phyloP scores from a whole-genome alignment of 2,329 filamentous ascomycete genomes.

The Calonectria montana region DNA sequence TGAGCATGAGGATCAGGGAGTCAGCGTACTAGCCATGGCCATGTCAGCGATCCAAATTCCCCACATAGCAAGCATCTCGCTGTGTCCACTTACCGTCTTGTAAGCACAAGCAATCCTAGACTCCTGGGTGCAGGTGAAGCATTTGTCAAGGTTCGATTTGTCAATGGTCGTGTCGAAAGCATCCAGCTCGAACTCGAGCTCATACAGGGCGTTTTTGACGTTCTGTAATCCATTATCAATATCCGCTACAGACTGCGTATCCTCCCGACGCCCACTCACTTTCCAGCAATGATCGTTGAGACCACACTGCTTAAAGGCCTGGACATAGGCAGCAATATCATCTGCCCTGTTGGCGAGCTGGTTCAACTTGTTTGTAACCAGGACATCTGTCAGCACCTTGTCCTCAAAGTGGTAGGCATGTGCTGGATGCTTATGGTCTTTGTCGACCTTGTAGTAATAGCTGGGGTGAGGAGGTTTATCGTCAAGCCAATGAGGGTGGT shows the following conservation, averaged over 20 bases:
- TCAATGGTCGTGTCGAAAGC: constrained; percentile 43
- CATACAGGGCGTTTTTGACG: constrained; percentile 37
- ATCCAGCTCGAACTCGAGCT: constrained; percentile 43
- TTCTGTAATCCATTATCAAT: constrained; percentile 32
- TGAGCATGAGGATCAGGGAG: constrained; percentile 41
- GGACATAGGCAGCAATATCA: constrained; percentile 33
- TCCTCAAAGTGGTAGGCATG: constrained; percentile 9
- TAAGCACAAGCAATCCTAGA: constrained; percentile 42
- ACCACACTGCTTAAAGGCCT: constrained; percentile 29
- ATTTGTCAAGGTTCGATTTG: constrained; percentile 39
- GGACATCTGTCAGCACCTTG: constrained; percentile 33
- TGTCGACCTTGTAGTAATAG: constrained; percentile 21
- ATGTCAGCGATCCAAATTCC: background rate
- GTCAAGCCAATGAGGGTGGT: constrained; percentile 20
- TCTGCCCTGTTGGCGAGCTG: constrained; percentile 38
- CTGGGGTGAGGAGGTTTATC: constrained; percentile 25
- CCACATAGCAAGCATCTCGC: background rate
- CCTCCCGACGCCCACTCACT: constrained; percentile 2
- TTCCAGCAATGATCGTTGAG: constrained; percentile 41
- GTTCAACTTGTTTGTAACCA: constrained; percentile 39
- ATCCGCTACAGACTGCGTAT: background rate
- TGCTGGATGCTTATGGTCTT: background rate
- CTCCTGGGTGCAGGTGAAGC: constrained; percentile 39
- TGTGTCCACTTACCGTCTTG: constrained; percentile 28
- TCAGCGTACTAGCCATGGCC: constrained; percentile 42